Conservation (phyloP, 768 basidiomycete species). For the Lentinula edodes region DNA sequence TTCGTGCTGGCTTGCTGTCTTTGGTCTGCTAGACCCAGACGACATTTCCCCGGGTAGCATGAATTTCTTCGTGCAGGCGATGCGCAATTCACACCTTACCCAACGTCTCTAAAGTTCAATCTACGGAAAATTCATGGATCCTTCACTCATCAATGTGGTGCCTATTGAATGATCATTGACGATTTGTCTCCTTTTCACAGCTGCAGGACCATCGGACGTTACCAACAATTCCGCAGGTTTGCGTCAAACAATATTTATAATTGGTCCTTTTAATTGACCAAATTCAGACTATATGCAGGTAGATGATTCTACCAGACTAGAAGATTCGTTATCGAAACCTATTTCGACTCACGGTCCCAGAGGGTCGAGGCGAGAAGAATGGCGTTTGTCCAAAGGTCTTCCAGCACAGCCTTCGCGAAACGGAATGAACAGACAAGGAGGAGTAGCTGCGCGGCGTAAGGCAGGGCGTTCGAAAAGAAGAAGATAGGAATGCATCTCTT, state of each 20-base stretch:
- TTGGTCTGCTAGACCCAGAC: constrained; percentile 54
- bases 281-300: constrained; percentile 42
- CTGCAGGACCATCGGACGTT: constrained; percentile 17
- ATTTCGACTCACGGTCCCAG: constrained; percentile 84
- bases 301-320: constrained; percentile 28
- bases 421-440: constrained; percentile 67
- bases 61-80: constrained; percentile 16
- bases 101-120: constrained; percentile 8
- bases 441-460: constrained; percentile 52
- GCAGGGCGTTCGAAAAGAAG: constrained; percentile 68
- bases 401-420: constrained; percentile 40
- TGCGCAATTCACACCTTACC: constrained; percentile 16
- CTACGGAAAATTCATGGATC: constrained; percentile 13
- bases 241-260: constrained; percentile 10
- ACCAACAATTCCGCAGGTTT: constrained; percentile 27
- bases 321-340: constrained; percentile 22
- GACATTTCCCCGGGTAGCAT: constrained; percentile 50
- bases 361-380: constrained; percentile 70
- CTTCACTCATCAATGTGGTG: constrained; percentile 12
- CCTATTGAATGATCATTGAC: constrained; percentile 31
- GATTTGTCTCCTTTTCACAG: constrained; percentile 27
- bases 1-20: constrained; percentile 58
- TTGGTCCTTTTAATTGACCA: constrained; percentile 10
- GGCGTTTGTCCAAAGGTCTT: constrained; percentile 79
- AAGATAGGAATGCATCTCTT: constrained; percentile 35